These are phyloP conservation scores for Pseudocercospora crystallina DNA, from an alignment of 2,329 filamentous ascomycete species.

Conservation along the genomic window DNA sequence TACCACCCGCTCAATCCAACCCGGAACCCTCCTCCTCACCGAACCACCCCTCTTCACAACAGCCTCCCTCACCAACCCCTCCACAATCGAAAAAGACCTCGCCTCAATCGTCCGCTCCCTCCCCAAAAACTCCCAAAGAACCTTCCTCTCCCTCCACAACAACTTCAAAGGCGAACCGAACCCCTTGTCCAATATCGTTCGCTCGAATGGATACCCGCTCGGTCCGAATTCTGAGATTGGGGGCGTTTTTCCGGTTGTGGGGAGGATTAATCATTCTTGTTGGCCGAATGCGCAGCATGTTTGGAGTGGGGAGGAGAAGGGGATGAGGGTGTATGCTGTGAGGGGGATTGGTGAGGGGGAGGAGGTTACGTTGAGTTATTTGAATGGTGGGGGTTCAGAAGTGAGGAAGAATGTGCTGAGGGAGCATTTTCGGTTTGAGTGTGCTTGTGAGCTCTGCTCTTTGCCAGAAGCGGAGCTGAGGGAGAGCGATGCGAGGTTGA, in stretches of 20 bases:
- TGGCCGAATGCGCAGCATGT: constrained; percentile 38
- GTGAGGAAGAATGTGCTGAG: constrained; percentile 19
- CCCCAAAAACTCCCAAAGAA: constrained; percentile 28
- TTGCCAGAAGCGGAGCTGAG: constrained; percentile 34
- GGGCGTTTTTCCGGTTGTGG: constrained; percentile 38
- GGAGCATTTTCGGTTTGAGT: constrained; percentile 36
- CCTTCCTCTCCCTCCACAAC: constrained; percentile 35
- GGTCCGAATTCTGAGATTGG: constrained; percentile 28
- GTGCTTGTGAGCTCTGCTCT: constrained; percentile 39
- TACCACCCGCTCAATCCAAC: constrained; percentile 38
- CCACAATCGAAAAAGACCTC: constrained; percentile 23
- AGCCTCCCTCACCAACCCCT: constrained; percentile 20
- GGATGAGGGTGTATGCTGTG: constrained; percentile 35
- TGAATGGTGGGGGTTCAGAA: constrained; percentile 25
- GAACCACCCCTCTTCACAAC: constrained; percentile 42
- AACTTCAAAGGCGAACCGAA: constrained; percentile 27
- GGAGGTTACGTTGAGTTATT: constrained; percentile 41
- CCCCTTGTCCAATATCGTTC: constrained; percentile 34
- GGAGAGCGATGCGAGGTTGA: constrained; percentile 30
- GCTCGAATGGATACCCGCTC: constrained; percentile 36
- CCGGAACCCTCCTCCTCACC: constrained; percentile 42
- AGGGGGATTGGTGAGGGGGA: constrained; percentile 37
- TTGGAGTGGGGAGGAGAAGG: constrained; percentile 34
- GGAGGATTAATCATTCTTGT: constrained; percentile 41
- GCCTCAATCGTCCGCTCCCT: constrained; percentile 25